Evolutionary conservation across 2,329 filamentous ascomycete species (phyloP), one percentile per base, ranked within the genome.

Genomic region (Paecilomyces formosus): DNA sequence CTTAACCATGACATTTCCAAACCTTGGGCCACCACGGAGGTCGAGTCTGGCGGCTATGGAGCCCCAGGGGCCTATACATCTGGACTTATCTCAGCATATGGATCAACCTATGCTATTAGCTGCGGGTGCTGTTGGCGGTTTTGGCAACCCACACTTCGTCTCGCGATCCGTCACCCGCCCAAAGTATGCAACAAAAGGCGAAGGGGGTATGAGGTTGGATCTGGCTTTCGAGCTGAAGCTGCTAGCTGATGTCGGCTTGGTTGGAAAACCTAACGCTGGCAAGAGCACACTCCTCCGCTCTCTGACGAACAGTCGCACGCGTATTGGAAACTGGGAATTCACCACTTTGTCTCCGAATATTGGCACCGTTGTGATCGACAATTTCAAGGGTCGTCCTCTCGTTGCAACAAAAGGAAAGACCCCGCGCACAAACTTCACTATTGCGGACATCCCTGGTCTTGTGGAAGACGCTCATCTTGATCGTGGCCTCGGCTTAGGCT

Each of bases 281-380:
- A 99, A 99, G 76, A 95, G 90, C 70, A 97, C 94, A 0, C 81
- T 99, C 1, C 82, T 97, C 15, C 87, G 94, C 18, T 88, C 92
- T 2, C 78, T 99, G 66, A 96, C 88, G 66, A 92, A 92, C 72
- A 95, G 90, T 71, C 88, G 92, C 60, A 90, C 94, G 1, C 85
- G 94, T 45, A 86, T 99, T 3, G 94, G 94, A 49, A 87, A 89
- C 71, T 99, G 94, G 94, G 93, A 92, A 9, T 99, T 99, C 72
- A 99, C 94, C 2, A 99, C 94, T 0, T 81, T 99, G 8, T 88
- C 92, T 65, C 94, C 94, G 2, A 97, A 96, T 65, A 95, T 99
- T 57, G 94, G 94, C 55, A 99, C 94, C 0, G 91, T 99, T 6
- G 88, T 97, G 13, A 83, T 99, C 11, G 94, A 99, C 73, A 85